Evolutionary conservation across 2,329 filamentous ascomycete genomes (phyloP).

Genomic region (Metarhizium robertsii): DNA sequence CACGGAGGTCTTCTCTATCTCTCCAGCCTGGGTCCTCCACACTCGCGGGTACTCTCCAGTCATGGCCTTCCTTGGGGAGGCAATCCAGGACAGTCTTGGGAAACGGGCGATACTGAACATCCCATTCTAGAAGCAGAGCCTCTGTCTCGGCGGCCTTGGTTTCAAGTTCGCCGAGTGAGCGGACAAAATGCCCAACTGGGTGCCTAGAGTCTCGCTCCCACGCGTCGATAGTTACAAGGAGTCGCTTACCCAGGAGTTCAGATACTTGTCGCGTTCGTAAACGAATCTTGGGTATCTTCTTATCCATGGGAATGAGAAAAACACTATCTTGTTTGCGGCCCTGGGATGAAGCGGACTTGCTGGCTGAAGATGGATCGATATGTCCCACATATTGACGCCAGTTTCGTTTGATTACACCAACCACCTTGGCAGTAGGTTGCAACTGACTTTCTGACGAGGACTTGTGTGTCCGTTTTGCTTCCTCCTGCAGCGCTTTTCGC

Average conservation of each 20-base stretch:
- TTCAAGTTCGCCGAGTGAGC: slow-evolving; percentile 85
- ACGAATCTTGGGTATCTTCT: slow-evolving; percentile 91
- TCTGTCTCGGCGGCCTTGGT: slow-evolving; percentile 98
- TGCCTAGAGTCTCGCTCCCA: slow-evolving; percentile 94
- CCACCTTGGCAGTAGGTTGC: slow-evolving; percentile 85
- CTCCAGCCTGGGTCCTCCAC: slow-evolving; percentile 79
- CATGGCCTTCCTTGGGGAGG: slow-evolving; percentile 80
- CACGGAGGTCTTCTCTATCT: slow-evolving; percentile 72
- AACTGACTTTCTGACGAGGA: slow-evolving; percentile 65
- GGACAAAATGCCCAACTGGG: slow-evolving; percentile 86
- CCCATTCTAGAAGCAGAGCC: slow-evolving; percentile 85
- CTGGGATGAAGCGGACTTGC: slow-evolving; percentile 60
- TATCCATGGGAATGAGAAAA: slow-evolving; percentile 96
- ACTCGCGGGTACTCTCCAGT: slow-evolving; percentile 82
- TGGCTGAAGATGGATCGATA: slow-evolving; percentile 78
- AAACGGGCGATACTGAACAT: slow-evolving; percentile 96
- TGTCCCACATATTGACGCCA: slow-evolving; percentile 98
- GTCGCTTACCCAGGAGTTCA: slow-evolving; percentile 81
- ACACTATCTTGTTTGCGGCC: slow-evolving; percentile 84
- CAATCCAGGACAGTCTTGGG: slow-evolving; percentile 94
- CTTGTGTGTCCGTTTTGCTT: slow-evolving; percentile 77
- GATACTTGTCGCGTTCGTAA: slow-evolving; percentile 84
- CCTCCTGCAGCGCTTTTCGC: slow-evolving; percentile 77
- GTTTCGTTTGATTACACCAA: slow-evolving; percentile 88
- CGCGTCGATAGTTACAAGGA: slow-evolving; percentile 86